A percentile compares a stretch with the other conserved stretches of the same genome.
Evolutionary conservation across 1,284 basidiomycete genomes (phyloP).

Genomic region (Takashimella tepidaria): DNA sequence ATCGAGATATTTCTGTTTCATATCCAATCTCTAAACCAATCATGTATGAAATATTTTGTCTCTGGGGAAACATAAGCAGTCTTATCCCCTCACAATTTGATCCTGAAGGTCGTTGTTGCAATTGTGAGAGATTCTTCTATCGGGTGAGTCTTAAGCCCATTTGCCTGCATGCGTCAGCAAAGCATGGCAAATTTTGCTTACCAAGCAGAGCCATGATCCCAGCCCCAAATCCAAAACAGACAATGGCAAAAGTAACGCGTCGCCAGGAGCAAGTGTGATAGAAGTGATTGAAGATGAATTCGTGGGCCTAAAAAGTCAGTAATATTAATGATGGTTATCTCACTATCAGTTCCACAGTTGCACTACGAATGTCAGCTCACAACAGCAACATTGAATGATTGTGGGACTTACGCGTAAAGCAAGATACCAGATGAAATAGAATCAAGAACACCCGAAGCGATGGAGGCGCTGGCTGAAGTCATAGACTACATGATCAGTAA

Average conservation of each 20-base stretch:
- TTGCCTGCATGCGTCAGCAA: background rate
- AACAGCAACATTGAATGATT: constrained; percentile 29
- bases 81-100: too few relatives aligned
- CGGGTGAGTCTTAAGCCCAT: background rate
- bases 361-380: constrained; percentile 37
- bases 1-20: too few relatives aligned
- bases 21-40: too few relatives aligned
- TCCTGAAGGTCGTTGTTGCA: too few relatives aligned
- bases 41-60: too few relatives aligned
- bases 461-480: constrained; percentile 7
- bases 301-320: constrained; percentile 39
- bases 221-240: constrained; percentile 44
- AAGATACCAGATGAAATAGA: constrained; percentile 27
- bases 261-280: constrained; percentile 36
- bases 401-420: constrained; percentile 26
- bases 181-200: background rate
- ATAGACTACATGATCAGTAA: constrained; percentile 8
- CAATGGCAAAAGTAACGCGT: constrained; percentile 27
- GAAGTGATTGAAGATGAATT: constrained; percentile 44
- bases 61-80: too few relatives aligned
- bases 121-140: too few relatives aligned
- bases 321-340: constrained; percentile 7
- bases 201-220: constrained; percentile 50
- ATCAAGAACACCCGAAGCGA: constrained; percentile 21
- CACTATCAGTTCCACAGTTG: constrained; percentile 32